A percentile compares a stretch with the other conserved stretches of the same genome.
phyloP scores from a whole-genome alignment of 345 rosid genomes.

The Populus pruinosa region DNA sequence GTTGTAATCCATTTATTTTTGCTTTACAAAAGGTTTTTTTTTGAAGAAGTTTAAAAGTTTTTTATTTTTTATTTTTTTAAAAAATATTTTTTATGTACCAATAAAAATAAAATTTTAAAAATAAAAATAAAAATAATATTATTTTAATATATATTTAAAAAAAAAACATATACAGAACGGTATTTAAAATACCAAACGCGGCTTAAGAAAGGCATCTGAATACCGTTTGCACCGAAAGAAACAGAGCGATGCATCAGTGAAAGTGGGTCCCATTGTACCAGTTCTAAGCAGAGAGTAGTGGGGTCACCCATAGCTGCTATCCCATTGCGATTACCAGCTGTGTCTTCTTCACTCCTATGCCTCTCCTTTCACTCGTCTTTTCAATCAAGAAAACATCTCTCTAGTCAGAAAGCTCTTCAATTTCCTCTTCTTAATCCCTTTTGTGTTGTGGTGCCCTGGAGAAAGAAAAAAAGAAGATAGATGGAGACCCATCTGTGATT shows the following conservation, averaged over 20 bases:
- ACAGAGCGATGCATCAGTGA: not conserved
- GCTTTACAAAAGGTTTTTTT: rapidly evolving
- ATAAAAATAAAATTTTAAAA: no score
- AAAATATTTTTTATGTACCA: no score
- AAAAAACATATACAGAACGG: no score
- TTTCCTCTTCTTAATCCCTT: not conserved
- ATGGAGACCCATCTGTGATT: not conserved
- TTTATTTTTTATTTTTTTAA: no score
- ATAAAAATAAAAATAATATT: no score
- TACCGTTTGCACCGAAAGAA: constrained; percentile 7
- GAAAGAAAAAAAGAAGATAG: not conserved
- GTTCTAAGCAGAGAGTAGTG: constrained; percentile 4
- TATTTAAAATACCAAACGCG: no score
- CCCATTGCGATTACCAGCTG: constrained; percentile 26
- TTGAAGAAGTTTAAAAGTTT: no score
- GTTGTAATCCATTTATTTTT: no score
- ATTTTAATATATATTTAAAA: no score
- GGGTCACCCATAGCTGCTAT: constrained; percentile 17
- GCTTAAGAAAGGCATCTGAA: not conserved
- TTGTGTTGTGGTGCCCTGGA: not conserved
- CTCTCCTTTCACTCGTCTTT: constrained; percentile 1
- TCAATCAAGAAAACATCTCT: constrained; percentile 16
- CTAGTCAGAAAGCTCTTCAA: not conserved
- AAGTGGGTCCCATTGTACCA: constrained; percentile 17
- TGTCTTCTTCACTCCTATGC: not conserved